Evolutionary conservation across 2,329 filamentous ascomycete genomes (phyloP).

Genomic region (Aureobasidium sp.): DNA sequence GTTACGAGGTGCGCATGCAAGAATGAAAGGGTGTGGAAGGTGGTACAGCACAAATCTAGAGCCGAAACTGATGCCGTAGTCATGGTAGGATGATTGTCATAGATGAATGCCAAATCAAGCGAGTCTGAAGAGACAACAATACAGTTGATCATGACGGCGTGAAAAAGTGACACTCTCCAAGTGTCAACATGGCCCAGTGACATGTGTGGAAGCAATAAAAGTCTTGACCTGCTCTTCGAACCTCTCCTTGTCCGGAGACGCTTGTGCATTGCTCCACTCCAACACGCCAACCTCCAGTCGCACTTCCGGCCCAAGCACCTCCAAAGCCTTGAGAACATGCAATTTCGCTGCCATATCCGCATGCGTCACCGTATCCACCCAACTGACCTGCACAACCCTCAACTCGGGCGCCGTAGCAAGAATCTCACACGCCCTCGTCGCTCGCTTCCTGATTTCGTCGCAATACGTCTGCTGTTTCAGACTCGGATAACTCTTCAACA

Average conservation of each 20-base stretch:
- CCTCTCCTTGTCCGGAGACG: not conserved
- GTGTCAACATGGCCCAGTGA: too few species aligned
- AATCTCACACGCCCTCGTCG: constrained; percentile 26
- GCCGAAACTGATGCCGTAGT: too few species aligned
- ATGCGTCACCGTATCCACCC: constrained; percentile 28
- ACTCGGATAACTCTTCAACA: constrained; percentile 28
- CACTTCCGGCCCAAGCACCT: constrained; percentile 19
- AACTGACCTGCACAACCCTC: constrained; percentile 25
- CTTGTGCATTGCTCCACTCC: constrained; percentile 7
- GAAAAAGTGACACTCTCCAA: too few species aligned
- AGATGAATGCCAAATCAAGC: too few species aligned
- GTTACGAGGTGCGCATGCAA: too few species aligned
- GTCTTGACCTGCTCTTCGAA: not conserved
- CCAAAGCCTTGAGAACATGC: constrained; percentile 24
- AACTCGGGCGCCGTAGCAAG: constrained; percentile 23
- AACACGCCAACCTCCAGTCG: constrained; percentile 24
- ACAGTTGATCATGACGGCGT: too few species aligned
- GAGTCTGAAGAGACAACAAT: too few species aligned
- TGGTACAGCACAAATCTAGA: too few species aligned
- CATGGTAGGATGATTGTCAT: too few species aligned
- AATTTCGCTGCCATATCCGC: constrained; percentile 25
- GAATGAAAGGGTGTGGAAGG: too few species aligned
- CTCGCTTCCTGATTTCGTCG: constrained; percentile 26
- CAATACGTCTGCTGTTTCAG: constrained; percentile 28
- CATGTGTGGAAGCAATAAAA: not conserved